Evolutionary conservation across 208 protist species (phyloP), one percentile per base, ranked within the genome.

Genomic region (Trypanosoma platydactyli): DNA sequence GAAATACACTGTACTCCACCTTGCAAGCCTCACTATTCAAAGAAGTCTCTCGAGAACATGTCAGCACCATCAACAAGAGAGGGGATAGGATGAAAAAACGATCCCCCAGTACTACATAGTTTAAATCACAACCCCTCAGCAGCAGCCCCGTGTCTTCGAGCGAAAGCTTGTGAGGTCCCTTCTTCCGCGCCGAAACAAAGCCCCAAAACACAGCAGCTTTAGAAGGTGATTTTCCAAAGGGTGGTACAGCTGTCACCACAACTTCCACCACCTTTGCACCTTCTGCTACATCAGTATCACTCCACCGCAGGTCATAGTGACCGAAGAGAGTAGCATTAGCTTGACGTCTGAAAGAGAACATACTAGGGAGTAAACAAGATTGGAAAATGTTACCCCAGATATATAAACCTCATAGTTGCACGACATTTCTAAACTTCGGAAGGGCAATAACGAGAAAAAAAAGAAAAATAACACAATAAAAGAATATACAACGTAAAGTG

Each of bases 141-240:
- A 86, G 18, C 6, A 67, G 25, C 30, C 66, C 50, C 15, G 74
- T 80, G 22, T 89, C 80, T 0, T 68, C 44, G 50, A 68, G 84
- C 0, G 80, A 92, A 30, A 92, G 73, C 44, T 88, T 89, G 68
- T 92, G 86, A 38, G 77, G 58, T 6, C 78, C 72, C 33, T 51
- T 77, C 18, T 73, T 78, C 56, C 71, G 73, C 0, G 83, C 75
- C 11, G 72, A 79, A 44, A 80, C 62, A 68, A 68, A 76, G 0
- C 78, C 83, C 11, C 89, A 49, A 27, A 71, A 66, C 40, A 41
- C 27, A 53, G 29, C 49, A 22, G 41, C 42, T 18, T 73, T 9
- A 15, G 40, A 40, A 22, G 4, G 42, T 20, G 38, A 25, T 18
- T 3, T 54, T 15, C 51, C 60, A n/a, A 54, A 40, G 15, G 25